These are phyloP conservation scores for Suillus fuscotomentosus DNA, from an alignment of 768 basidiomycete species.

Conservation along the genomic window DNA sequence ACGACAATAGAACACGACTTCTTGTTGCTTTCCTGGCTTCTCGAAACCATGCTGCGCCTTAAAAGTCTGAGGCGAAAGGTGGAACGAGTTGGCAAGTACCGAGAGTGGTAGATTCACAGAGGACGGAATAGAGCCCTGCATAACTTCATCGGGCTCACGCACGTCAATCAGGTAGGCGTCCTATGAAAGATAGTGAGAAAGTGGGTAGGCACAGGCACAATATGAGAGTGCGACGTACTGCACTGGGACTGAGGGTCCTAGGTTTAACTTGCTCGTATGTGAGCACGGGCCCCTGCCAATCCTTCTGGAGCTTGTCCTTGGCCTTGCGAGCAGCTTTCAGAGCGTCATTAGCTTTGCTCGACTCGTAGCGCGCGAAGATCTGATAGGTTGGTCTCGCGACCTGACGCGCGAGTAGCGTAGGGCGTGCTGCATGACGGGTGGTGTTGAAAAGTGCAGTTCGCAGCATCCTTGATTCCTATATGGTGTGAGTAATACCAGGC, in stretches of 20 bases:
- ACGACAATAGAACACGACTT: conserved; percentile 87
- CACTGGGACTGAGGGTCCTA: conserved; percentile 70
- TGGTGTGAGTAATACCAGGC: neutral
- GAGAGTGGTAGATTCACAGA: conserved; percentile 88
- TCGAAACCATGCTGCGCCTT: conserved; percentile 66
- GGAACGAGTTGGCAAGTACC: conserved; percentile 65
- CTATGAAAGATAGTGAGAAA: conserved; percentile 35
- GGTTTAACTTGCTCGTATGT: conserved; percentile 82
- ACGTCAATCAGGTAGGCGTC: conserved; percentile 81
- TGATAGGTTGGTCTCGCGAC: conserved; percentile 13
- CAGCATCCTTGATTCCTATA: conserved; percentile 19
- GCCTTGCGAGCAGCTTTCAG: conserved; percentile 30
- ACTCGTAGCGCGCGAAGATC: conserved; percentile 32
- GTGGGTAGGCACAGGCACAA: conserved; percentile 7
- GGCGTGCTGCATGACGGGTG: conserved; percentile 13
- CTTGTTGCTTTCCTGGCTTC: conserved; percentile 68
- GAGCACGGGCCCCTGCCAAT: conserved; percentile 76
- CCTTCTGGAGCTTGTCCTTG: conserved; percentile 47
- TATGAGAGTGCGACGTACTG: conserved; percentile 35
- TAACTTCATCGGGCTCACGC: conserved; percentile 89
- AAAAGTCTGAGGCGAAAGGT: conserved; percentile 56
- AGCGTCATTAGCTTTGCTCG: conserved; percentile 26
- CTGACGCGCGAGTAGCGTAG: conserved; percentile 9
- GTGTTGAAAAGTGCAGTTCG: conserved; percentile 17
- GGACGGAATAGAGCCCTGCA: conserved; percentile 90